phyloP scores from a whole-genome alignment of 352 stramenopile genomes.

The Phytophthora sansomeana region DNA sequence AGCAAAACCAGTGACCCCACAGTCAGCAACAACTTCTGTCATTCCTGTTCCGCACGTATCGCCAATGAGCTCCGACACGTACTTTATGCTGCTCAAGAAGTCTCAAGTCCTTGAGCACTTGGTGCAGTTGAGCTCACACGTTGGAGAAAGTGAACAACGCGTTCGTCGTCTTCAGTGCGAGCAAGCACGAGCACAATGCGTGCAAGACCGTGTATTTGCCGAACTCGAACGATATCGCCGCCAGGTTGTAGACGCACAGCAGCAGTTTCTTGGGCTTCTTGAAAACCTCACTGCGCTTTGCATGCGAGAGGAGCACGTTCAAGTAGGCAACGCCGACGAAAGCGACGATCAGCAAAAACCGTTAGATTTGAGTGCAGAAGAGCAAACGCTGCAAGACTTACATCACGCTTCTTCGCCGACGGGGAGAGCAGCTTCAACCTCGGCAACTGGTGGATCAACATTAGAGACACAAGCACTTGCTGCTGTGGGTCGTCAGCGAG shows the following conservation, averaged over 20 bases:
- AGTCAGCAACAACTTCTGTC: conserved; percentile 9
- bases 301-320: conserved; percentile 49
- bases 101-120: conserved; percentile 69
- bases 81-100: conserved; percentile 78
- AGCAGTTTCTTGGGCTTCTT: conserved; percentile 59
- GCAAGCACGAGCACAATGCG: conserved; percentile 53
- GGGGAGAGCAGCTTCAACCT: conserved; percentile 1
- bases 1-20: conserved; percentile 3
- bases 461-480: conserved; percentile 55
- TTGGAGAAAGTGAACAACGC: conserved; percentile 51
- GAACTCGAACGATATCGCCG: conserved; percentile 63
- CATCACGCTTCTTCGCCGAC: conserved; percentile 34
- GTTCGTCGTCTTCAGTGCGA: conserved; percentile 55
- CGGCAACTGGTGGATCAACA: conserved; percentile 5
- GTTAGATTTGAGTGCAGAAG: conserved; percentile 41
- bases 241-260: conserved; percentile 59
- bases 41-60: conserved; percentile 12
- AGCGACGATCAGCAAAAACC: conserved; percentile 13
- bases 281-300: conserved; percentile 55
- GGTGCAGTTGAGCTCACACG: conserved; percentile 47
- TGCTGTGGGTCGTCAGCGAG: conserved; percentile 45
- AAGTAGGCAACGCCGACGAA: conserved; percentile 14
- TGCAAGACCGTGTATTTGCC: conserved; percentile 58
- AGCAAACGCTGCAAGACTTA: conserved; percentile 61
- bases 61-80: conserved; percentile 60